These are phyloP conservation scores for Phytophthora sojae DNA, from an alignment of 352 stramenopile genomes.

Conservation along the genomic window DNA sequence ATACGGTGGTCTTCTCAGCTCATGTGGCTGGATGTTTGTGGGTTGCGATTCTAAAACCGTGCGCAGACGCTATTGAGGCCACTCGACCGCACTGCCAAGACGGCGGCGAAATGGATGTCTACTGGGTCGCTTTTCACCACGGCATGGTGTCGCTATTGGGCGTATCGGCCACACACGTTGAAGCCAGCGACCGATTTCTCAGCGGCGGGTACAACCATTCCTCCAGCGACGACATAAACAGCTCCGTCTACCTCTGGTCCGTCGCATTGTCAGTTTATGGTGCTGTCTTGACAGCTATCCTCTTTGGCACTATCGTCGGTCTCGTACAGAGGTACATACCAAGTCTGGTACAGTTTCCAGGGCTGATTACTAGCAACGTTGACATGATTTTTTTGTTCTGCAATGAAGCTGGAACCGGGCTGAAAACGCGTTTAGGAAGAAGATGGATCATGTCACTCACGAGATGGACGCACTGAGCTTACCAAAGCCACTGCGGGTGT, in stretches of 20 bases:
- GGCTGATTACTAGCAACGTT: neutral
- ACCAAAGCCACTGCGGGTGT: conserved; percentile 58
- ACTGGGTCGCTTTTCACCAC: conserved; percentile 68
- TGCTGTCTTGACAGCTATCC: conserved; percentile 48
- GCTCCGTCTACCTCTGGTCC: conserved; percentile 52
- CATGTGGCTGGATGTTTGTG: conserved; percentile 67
- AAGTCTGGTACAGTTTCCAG: neutral
- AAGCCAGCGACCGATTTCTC: conserved; percentile 55
- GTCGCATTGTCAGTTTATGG: conserved; percentile 55
- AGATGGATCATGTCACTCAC: conserved; percentile 74
- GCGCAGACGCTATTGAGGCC: conserved; percentile 30
- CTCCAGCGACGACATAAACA: conserved; percentile 25
- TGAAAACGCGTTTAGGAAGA: conserved; percentile 73
- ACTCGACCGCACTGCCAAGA: conserved; percentile 37
- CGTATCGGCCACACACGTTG: conserved; percentile 53
- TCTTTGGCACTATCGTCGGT: conserved; percentile 68
- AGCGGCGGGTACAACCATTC: conserved; percentile 50
- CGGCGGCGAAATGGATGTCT: conserved; percentile 51
- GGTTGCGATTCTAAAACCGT: conserved; percentile 63
- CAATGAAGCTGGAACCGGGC: conserved; percentile 61
- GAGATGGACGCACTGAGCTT: conserved; percentile 73
- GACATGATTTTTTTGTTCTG: conserved; percentile 1
- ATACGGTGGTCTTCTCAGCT: conserved; percentile 56
- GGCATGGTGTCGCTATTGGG: conserved; percentile 64
- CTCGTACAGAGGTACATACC: conserved; percentile 57